phyloP scores from a whole-genome alignment of 169 alveolate species.

The Plasmodium malariae region DNA sequence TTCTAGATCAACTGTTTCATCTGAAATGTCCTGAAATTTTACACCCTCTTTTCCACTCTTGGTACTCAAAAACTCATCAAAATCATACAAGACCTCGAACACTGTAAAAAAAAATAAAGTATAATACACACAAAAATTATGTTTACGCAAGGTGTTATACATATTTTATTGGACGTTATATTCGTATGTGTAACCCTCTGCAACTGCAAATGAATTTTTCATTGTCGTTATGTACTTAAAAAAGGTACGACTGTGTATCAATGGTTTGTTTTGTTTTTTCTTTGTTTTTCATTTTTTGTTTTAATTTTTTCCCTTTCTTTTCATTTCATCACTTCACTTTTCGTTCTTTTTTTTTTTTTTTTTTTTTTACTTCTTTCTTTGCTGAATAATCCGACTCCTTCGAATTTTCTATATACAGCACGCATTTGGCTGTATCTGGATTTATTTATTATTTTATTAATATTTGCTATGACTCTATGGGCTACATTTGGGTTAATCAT shows the following conservation, averaged over 20 bases:
- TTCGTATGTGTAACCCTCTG: too few species aligned
- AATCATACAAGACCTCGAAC: conserved; percentile 16
- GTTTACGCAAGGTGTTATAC: too few species aligned
- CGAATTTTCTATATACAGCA: conserved; percentile 9
- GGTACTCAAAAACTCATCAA: not conserved
- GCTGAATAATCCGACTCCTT: conserved; percentile 4
- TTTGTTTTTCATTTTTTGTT: too few species aligned
- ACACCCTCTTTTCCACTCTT: not conserved
- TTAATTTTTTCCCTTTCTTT: not conserved
- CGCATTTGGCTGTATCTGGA: conserved; percentile 21
- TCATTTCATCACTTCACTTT: not conserved
- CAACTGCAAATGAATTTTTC: too few species aligned
- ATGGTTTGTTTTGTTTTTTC: too few species aligned
- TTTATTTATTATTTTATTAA: not conserved
- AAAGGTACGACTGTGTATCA: too few species aligned
- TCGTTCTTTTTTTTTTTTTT: not conserved
- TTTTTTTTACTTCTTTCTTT: conserved; percentile 26
- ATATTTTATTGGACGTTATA: too few species aligned
- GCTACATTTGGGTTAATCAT: conserved; percentile 64
- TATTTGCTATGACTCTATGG: not conserved
- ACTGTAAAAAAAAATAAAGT: conserved; percentile 7
- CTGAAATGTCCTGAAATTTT: conserved; percentile 29
- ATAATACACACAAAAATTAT: too few species aligned
- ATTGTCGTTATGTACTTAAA: too few species aligned
- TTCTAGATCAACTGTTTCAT: conserved; percentile 16